Base-by-base conservation (phyloP, 2,329 filamentous ascomycete species). In the Diaporthe sp. region DNA sequence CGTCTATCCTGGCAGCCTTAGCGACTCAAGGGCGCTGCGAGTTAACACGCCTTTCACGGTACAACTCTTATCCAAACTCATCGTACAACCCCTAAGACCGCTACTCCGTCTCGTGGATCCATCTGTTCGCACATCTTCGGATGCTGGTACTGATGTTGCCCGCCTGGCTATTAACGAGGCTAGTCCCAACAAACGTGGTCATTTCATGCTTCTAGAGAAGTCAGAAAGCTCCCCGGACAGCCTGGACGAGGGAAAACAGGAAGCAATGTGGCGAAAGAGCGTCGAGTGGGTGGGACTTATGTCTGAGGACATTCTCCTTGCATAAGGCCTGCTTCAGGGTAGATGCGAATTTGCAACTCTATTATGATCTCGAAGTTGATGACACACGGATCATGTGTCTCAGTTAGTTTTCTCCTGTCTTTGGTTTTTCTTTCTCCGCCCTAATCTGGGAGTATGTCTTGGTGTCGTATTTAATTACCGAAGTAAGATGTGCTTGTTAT, bases 1-100 rank as follows among this genome's bases (percentile, higher is more conserved):
- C 2, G 78, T 79, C 10, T 77, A 83, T 70, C 81, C 81, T 2
- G 81, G 81, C 30, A 80, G 77, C 55, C 75, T 84, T 4, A 71
- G 75, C 19, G 82, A 86, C 76, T 86, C 84, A 12, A 81, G 83
- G 27, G 81, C 81, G 4, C 79, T 85, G 61, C 74, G 75, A 6
- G 79, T 77, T 15, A 83, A 85, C 69, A 82, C 82, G 0, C 82
- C 83, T 3, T 42, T 27, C 4, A 58, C 75, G 19, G 65, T 82
- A 42, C 72, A 59, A 25, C 76, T 78, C 42, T 42, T 83, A 53
- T 78, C 82, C 63, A 78, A 58, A 30, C 76, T 81, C 27, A 68
- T 81, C 8, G 8, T 73, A 25, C 71, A n/a, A 10, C 71, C 71
- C 3, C 19, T 79, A 70, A 78, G 71, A 66, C 78, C 80, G 0